phyloP scores from a whole-genome alignment of 2,329 filamentous ascomycete genomes.

The Dendryphion nanum region DNA sequence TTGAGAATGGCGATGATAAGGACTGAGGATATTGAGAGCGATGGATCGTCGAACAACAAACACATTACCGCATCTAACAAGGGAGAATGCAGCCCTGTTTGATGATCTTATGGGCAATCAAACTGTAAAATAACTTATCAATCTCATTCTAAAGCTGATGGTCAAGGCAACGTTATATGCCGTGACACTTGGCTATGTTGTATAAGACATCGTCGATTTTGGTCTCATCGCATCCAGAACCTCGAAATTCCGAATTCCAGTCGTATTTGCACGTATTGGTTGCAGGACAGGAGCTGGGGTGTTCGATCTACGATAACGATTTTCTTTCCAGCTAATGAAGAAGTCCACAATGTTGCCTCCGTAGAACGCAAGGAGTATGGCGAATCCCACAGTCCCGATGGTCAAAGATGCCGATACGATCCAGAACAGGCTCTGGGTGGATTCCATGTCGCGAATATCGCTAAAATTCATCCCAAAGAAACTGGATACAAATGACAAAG shows the following conservation, averaged over 20 bases:
- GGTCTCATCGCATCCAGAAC: constrained; percentile 18
- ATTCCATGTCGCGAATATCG: constrained; percentile 42
- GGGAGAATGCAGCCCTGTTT: no score
- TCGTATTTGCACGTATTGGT: constrained; percentile 3
- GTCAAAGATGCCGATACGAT: constrained; percentile 40
- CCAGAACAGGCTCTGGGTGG: constrained; percentile 42
- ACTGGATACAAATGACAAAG: constrained; percentile 43
- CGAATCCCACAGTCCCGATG: constrained; percentile 35
- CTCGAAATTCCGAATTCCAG: constrained; percentile 20
- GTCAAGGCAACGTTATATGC: no score
- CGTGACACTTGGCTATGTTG: no score
- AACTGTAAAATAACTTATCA: no score
- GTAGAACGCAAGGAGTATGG: constrained; percentile 43
- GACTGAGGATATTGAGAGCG: no score
- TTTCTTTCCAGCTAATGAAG: constrained; percentile 37
- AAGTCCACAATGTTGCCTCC: constrained; percentile 38
- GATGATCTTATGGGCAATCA: no score
- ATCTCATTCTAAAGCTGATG: no score
- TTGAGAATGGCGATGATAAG: constrained; percentile 12
- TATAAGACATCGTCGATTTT: constrained; percentile 6
- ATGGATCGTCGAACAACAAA: no score
- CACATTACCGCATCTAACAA: no score
- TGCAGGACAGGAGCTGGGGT: constrained; percentile 5
- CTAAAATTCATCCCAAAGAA: constrained; percentile 47
- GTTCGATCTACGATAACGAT: constrained; percentile 15